Evolutionary conservation across 2,329 filamentous ascomycete genomes (phyloP).

Genomic region (Hawksworthiomyces lignivorus): DNA sequence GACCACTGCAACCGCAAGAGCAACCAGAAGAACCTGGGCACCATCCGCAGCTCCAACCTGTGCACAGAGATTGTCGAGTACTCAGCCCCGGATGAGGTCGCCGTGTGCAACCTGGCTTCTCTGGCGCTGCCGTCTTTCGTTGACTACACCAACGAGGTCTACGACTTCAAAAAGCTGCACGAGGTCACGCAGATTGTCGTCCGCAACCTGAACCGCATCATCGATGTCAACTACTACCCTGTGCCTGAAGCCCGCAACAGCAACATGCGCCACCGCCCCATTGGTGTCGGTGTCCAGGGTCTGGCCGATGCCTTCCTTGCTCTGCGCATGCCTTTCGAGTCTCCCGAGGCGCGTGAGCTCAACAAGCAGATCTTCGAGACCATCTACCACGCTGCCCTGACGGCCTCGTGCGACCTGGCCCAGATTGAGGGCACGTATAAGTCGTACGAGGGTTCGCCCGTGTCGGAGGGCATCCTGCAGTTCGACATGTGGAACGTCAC

Average conservation of each 20-base stretch:
- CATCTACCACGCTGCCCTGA: conserved; percentile 93
- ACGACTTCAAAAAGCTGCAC: conserved; percentile 95
- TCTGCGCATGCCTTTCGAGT: conserved; percentile 94
- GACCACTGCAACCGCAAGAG: conserved; percentile 97
- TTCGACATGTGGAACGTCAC: conserved; percentile 98
- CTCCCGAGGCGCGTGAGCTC: conserved; percentile 82
- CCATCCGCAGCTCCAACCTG: conserved; percentile 95
- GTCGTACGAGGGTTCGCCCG: conserved; percentile 86
- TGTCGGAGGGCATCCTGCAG: conserved; percentile 91
- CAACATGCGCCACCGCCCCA: conserved; percentile 94
- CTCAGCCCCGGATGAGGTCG: conserved; percentile 93
- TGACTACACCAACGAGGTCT: conserved; percentile 74
- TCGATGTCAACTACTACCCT: conserved; percentile 98
- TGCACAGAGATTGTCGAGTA: conserved; percentile 99
- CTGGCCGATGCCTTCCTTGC: conserved; percentile 97
- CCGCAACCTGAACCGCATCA: conserved; percentile 95
- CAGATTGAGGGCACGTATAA: conserved; percentile 77
- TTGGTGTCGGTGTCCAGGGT: conserved; percentile 95
- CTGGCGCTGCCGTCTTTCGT: conserved; percentile 87
- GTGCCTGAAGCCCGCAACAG: conserved; percentile 87
- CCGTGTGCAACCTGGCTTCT: conserved; percentile 95
- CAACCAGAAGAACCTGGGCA: conserved; percentile 99
- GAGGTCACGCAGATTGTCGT: conserved; percentile 89
- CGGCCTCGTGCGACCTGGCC: conserved; percentile 79
- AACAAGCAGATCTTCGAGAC: conserved; percentile 99